Percentiles rank a stretch among this genome's conserved stretches.
These are phyloP conservation scores for Ambrosia trifida DNA, from an alignment of 129 eudicot genomes.

Conservation along the genomic window DNA sequence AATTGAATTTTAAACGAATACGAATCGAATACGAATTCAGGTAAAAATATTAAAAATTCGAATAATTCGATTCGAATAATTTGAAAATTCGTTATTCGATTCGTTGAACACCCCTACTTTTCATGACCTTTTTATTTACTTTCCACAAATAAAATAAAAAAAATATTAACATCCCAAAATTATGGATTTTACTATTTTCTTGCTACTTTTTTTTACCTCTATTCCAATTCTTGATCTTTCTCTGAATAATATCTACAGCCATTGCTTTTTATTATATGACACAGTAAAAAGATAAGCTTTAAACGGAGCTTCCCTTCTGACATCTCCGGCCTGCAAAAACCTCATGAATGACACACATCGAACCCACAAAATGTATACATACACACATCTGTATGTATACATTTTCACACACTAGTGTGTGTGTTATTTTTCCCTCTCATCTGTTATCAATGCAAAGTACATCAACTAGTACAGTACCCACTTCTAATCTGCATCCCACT, in stretches of 20 bases:
- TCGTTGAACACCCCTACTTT: too few species aligned
- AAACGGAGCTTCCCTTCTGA: constrained; percentile 43
- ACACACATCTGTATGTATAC: constrained; percentile 21
- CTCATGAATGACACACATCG: constrained; percentile 39
- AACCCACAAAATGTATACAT: constrained; percentile 20
- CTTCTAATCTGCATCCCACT: neutral
- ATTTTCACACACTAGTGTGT: constrained; percentile 18
- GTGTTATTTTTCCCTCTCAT: neutral
- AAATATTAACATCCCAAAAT: constrained; percentile 10
- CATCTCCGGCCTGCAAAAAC: constrained; percentile 34
- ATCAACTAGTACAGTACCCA: constrained; percentile 18
- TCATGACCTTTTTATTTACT: constrained; percentile 21
- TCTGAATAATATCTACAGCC: constrained; percentile 30
- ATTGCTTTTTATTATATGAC: constrained; percentile 24
- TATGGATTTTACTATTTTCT: constrained; percentile 3
- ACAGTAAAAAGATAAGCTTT: constrained; percentile 40
- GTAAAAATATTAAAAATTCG: too few species aligned
- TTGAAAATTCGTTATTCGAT: too few species aligned
- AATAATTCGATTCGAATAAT: too few species aligned
- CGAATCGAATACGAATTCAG: too few species aligned
- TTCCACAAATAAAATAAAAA: constrained; percentile 6
- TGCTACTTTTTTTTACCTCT: neutral
- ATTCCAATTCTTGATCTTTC: constrained; percentile 4
- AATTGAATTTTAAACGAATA: too few species aligned
- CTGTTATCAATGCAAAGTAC: constrained; percentile 68